phyloP scores from a whole-genome alignment of 2,329 filamentous ascomycete genomes.

The Fusarium tuaranense region DNA sequence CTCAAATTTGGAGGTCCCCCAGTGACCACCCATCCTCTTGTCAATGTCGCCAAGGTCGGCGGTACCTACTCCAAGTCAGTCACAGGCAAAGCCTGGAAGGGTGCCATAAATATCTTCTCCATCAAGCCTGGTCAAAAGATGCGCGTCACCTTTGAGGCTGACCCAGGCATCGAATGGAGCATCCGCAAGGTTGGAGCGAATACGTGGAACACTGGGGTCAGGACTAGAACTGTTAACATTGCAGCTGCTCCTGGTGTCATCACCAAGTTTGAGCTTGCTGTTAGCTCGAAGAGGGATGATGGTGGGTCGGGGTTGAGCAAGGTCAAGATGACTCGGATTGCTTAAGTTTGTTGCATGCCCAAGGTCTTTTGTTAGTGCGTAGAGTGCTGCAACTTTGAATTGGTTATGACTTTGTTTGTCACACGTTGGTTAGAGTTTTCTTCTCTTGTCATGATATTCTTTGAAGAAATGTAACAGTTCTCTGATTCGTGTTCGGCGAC shows the following conservation, averaged over 20 bases:
- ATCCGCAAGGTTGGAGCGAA: slow-evolving; percentile 19
- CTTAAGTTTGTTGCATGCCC: background rate
- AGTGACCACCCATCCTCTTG: background rate
- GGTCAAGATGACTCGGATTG: slow-evolving; percentile 22
- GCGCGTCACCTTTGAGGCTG: slow-evolving; percentile 10
- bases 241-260: slow-evolving; percentile 5
- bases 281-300: slow-evolving; percentile 26
- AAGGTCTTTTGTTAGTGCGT: background rate
- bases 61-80: slow-evolving; percentile 6
- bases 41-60: slow-evolving; percentile 5
- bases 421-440: background rate
- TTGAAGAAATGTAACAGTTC: background rate
- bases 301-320: slow-evolving; percentile 16
- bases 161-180: slow-evolving; percentile 23
- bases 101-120: slow-evolving; percentile 8
- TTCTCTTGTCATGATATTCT: background rate
- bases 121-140: slow-evolving; percentile 19
- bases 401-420: background rate
- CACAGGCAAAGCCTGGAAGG: slow-evolving; percentile 17
- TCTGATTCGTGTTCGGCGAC: background rate
- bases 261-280: slow-evolving; percentile 20
- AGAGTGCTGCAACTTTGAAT: background rate
- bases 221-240: slow-evolving; percentile 6
- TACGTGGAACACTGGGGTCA: slow-evolving; percentile 13
- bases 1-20: slow-evolving; percentile 6